These are phyloP conservation scores for Fusarium sp. DNA, from an alignment of 2,329 filamentous ascomycete genomes.

Conservation along the genomic window DNA sequence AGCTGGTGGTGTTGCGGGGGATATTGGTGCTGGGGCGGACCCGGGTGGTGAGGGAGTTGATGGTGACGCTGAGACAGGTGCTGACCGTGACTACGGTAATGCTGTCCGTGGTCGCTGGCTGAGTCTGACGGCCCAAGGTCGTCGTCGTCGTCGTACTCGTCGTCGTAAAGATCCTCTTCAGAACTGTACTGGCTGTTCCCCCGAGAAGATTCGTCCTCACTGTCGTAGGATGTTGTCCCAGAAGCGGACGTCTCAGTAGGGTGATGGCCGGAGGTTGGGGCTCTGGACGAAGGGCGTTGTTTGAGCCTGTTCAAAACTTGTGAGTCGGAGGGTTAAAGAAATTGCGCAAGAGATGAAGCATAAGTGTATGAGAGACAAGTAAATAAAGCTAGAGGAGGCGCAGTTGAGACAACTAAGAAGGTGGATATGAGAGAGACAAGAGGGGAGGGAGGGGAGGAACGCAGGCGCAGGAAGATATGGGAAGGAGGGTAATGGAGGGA, in stretches of 20 bases:
- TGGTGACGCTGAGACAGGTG: constrained; percentile 53
- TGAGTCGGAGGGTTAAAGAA: constrained; percentile 38
- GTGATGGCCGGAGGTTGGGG: constrained; percentile 44
- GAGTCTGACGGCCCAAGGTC: constrained; percentile 72
- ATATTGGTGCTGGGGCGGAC: constrained; percentile 54
- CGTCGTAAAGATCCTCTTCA: constrained; percentile 56
- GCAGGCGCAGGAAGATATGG: constrained; percentile 34
- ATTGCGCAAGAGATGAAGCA: constrained; percentile 22
- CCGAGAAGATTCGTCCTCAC: constrained; percentile 58
- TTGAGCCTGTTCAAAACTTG: constrained; percentile 45
- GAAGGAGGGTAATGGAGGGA: constrained; percentile 39
- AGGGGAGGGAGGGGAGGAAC: constrained; percentile 34
- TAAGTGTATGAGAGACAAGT: constrained; percentile 31
- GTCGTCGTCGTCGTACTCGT: constrained; percentile 58
- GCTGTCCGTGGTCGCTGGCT: constrained; percentile 38
- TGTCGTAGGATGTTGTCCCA: constrained; percentile 56
- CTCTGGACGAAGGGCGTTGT: constrained; percentile 48
- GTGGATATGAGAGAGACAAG: constrained; percentile 32
- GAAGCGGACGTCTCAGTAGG: constrained; percentile 51
- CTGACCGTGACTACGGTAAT: constrained; percentile 50
- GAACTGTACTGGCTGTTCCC: constrained; percentile 50
- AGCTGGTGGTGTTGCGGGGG: constrained; percentile 55
- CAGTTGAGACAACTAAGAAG: constrained; percentile 37
- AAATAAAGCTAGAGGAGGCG: constrained; percentile 39
- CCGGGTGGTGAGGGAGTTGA: constrained; percentile 52